Conservation (phyloP, 208 protist species). For the Trypanosoma cruzi region DNA sequence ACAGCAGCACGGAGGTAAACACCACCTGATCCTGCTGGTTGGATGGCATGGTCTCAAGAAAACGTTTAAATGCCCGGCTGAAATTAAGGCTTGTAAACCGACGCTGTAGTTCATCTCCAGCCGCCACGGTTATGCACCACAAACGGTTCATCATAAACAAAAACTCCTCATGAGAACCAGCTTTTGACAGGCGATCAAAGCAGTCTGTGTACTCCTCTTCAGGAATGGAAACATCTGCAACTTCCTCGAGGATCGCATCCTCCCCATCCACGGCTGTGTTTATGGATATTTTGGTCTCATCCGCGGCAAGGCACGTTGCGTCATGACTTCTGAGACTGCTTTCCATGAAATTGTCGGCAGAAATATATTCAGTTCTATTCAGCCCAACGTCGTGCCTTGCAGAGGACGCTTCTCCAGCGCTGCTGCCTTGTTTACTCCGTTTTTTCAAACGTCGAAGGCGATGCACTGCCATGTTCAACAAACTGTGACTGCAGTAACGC, state of each 20-base stretch:
- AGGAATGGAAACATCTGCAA: constrained; percentile 8
- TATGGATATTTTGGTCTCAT: constrained; percentile 21
- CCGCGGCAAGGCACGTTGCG: not conserved
- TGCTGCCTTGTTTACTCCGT: constrained; percentile 1
- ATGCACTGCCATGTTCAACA: constrained; percentile 46
- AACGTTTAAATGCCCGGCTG: constrained; percentile 44
- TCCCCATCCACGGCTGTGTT: constrained; percentile 2
- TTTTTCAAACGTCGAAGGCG: constrained; percentile 42
- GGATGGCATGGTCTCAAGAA: constrained; percentile 46
- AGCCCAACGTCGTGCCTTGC: not conserved
- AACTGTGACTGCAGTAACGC: constrained; percentile 41
- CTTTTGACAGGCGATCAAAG: constrained; percentile 40
- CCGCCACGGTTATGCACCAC: constrained; percentile 72
- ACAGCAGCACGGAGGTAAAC: constrained; percentile 67
- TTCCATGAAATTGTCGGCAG: not conserved
- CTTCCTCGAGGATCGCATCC: not conserved
- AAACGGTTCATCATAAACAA: constrained; percentile 63
- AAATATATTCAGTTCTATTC: constrained; percentile 2
- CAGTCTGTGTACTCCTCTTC: constrained; percentile 22
- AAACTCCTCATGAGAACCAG: constrained; percentile 61
- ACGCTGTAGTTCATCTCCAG: constrained; percentile 32
- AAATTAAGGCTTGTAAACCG: constrained; percentile 37
- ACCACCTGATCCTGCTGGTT: constrained; percentile 71
- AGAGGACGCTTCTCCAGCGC: not conserved
- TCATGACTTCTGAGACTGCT: not conserved